phyloP scores from a whole-genome alignment of 2,329 filamentous ascomycete genomes.

The Aspergillus sp. region DNA sequence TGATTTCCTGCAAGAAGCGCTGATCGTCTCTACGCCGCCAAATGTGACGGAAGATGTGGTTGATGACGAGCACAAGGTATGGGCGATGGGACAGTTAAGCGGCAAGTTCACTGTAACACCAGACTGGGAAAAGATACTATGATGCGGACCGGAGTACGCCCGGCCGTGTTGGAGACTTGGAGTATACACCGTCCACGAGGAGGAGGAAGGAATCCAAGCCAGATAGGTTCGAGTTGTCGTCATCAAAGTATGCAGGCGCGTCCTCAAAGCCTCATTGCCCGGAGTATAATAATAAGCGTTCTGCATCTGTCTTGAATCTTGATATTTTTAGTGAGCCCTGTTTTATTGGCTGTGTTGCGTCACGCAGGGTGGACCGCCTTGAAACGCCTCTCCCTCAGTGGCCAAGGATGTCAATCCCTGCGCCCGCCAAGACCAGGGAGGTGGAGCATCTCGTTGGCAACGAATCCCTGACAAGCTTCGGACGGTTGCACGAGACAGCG shows the following conservation, averaged over 20 bases:
- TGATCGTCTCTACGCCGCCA: slow-evolving; percentile 40
- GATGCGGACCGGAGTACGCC: slow-evolving; percentile 4
- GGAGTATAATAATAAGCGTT: slow-evolving; percentile 5
- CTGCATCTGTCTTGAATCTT: not conserved
- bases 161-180: too few relatives aligned
- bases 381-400: not conserved
- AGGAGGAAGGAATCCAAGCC: not conserved
- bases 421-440: not conserved
- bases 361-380: not conserved
- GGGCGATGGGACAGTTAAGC: slow-evolving; percentile 62
- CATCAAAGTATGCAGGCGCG: not conserved
- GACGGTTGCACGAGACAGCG: slow-evolving; percentile 21
- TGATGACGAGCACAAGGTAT: slow-evolving; percentile 45
- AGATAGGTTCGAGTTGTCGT: not conserved
- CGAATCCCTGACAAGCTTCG: slow-evolving; percentile 21
- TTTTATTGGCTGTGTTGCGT: not conserved
- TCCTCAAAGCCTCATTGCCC: not conserved
- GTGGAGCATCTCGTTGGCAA: not conserved
- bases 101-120: slow-evolving; percentile 65
- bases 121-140: slow-evolving; percentile 57
- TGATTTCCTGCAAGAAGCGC: slow-evolving; percentile 61
- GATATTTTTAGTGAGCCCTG: slow-evolving; percentile 4
- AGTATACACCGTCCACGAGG: too few relatives aligned
- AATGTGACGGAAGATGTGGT: slow-evolving; percentile 20
- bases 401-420: not conserved